Percentiles rank a stretch among this genome's conserved stretches.
phyloP scores from a whole-genome alignment of 495 filamentous ascomycete genomes.

The Penicillium manginii region DNA sequence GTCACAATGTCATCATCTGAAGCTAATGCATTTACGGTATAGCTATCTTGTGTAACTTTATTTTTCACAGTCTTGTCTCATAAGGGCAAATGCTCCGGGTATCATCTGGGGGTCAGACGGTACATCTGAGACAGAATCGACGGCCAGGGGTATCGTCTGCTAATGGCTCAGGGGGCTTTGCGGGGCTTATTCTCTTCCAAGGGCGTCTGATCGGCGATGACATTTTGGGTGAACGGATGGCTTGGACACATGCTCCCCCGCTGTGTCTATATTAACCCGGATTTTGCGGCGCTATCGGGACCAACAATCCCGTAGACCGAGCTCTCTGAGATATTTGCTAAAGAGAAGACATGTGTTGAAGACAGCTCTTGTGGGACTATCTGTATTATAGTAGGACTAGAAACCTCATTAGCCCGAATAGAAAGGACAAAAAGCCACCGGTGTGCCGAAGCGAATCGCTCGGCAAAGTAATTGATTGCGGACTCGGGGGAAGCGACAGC shows the following conservation, averaged over 20 bases:
- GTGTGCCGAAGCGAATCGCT: conserved; percentile 3
- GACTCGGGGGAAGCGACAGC: background rate
- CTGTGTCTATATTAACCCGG: conserved; percentile 13
- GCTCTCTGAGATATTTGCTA: background rate
- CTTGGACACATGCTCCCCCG: conserved; percentile 3
- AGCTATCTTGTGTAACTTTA: background rate
- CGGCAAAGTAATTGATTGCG: background rate
- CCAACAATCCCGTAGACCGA: background rate
- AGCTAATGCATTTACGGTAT: background rate
- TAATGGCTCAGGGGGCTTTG: background rate
- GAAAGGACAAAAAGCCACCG: background rate
- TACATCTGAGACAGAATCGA: background rate
- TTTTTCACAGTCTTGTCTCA: background rate
- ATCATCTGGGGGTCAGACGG: background rate
- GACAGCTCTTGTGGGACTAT: too few relatives aligned
- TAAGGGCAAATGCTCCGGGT: background rate
- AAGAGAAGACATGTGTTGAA: background rate
- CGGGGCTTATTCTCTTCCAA: background rate
- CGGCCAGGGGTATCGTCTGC: background rate
- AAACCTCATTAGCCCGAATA: background rate
- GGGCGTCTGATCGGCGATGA: conserved; percentile 9
- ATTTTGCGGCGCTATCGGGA: conserved; percentile 21
- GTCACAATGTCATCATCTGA: background rate
- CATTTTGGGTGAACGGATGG: conserved; percentile 1
- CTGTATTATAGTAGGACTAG: too few relatives aligned